Base-by-base conservation (phyloP, 176 grass and related monocot genomes). In the Musa itinerans region DNA sequence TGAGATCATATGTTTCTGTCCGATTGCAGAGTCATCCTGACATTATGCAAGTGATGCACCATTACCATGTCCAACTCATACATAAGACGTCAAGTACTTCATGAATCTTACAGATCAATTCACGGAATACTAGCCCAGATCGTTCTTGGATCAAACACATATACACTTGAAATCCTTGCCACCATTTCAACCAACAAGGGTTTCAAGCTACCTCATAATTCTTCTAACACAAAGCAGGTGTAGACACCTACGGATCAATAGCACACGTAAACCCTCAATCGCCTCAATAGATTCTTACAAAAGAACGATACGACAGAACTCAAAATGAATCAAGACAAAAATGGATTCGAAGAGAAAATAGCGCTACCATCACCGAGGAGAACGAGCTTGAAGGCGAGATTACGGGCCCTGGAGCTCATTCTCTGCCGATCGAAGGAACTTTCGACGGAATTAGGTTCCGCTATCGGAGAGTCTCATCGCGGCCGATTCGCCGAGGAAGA, bases 311-410 rank as follows among this genome's bases (percentile, higher is more conserved):
- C 34, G 34, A 5, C 34, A 43, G 2, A 75, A 21, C 54, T 9
- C 27, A 26, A 11, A 75, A 79, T 21, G 49, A 65, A 71, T 50
- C 15, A 34, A 50, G 9, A 26, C 77, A 53, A 13, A 67, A 64
- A 78, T 13, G 29, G 22, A 51, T 68, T 5, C 50, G 11, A 73
- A 69, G 15, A 20, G 50, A 53, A 69, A 48, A 61, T 1, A 5
- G 11, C 4, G 51, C 54, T 82, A 94, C 87, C 85, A 59, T 94
- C 91, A 67, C 87, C 87, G 22, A 94, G 91, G 21, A 94, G 85
- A 50, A 94, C 91, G 75, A 94, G 75, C 78, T 94, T 94, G 79
- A 94, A 90, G 53, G 85, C 80, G 54, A 86, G 13, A 83, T 75
- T 68, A 53, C 80, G 74, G 10, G 55, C 43, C 71, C 69, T 89